Conservation (phyloP, 306 rosid species). For the Cucurbita ficifolia region DNA sequence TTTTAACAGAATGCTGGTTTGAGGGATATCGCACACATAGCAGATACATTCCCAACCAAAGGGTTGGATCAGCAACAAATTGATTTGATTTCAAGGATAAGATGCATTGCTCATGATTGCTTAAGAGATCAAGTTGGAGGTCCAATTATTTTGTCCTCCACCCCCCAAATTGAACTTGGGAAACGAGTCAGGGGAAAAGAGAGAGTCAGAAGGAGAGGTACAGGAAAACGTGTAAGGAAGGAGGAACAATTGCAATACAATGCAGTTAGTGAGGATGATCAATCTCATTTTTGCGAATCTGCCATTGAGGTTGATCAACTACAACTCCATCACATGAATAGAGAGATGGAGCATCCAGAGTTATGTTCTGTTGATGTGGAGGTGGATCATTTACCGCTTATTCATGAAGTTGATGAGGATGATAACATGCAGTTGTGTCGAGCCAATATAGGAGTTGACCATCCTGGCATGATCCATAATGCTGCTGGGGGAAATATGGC, state of each 20-base stretch:
- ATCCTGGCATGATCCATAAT: slow-evolving; percentile 32
- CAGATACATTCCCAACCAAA: slow-evolving; percentile 71
- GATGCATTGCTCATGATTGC: slow-evolving; percentile 78
- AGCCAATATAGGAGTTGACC: slow-evolving; percentile 42
- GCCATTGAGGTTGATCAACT: slow-evolving; percentile 41
- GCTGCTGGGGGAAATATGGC: slow-evolving; percentile 23
- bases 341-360: slow-evolving; percentile 41
- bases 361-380: slow-evolving; percentile 35
- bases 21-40: slow-evolving; percentile 86
- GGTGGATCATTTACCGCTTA: slow-evolving; percentile 32
- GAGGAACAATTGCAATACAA: slow-evolving; percentile 44
- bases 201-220: slow-evolving; percentile 79
- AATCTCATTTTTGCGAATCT: slow-evolving; percentile 51
- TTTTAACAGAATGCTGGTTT: slow-evolving; percentile 82
- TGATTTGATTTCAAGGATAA: slow-evolving; percentile 66
- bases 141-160: slow-evolving; percentile 33
- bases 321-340: slow-evolving; percentile 31
- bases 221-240: slow-evolving; percentile 67
- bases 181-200: slow-evolving; percentile 84
- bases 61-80: slow-evolving; percentile 80
- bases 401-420: slow-evolving; percentile 30
- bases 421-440: slow-evolving; percentile 45
- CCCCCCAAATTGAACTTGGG: slow-evolving; percentile 53
- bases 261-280: slow-evolving; percentile 64
- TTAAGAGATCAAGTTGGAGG: slow-evolving; percentile 92